Percentiles rank a stretch among this genome's conserved stretches.
These are phyloP conservation scores for Acanthamoeba quina DNA, from an alignment of 208 protist genomes.

Conservation along the genomic window DNA sequence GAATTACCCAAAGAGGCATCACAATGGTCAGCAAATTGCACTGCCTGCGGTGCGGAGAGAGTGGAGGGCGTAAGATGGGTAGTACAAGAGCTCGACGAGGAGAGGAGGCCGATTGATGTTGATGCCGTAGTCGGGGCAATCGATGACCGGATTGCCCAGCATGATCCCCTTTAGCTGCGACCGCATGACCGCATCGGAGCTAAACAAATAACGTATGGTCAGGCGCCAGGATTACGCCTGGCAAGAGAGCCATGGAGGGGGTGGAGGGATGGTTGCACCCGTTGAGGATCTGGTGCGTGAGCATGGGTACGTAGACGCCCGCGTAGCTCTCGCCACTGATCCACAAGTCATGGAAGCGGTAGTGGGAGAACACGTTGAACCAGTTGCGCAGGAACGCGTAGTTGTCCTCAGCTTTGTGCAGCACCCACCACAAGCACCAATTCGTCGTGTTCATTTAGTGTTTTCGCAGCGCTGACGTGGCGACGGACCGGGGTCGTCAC, in stretches of 20 bases:
- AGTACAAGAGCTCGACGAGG: constrained; percentile 58
- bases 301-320: constrained; percentile 65
- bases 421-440: neutral
- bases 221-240: too few species aligned
- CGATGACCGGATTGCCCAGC: constrained; percentile 74
- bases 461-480: too few species aligned
- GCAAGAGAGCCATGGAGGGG: neutral
- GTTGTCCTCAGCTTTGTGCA: constrained; percentile 76
- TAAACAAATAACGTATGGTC: neutral
- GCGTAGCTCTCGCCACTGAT: constrained; percentile 85
- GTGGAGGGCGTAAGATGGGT: neutral
- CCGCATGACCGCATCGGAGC: neutral
- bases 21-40: too few species aligned
- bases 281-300: constrained; percentile 54
- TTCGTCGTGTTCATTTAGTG: too few species aligned
- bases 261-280: neutral
- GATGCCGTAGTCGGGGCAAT: constrained; percentile 69
- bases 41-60: too few species aligned
- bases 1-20: too few species aligned
- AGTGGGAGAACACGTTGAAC: constrained; percentile 77
- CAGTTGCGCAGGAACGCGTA: constrained; percentile 72
- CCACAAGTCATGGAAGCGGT: constrained; percentile 79
- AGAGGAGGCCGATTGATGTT: constrained; percentile 41
- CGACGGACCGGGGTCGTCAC: neutral
- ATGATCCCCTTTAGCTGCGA: constrained; percentile 54